Conservation (phyloP, 495 filamentous ascomycete species). For the Hypoxylon intermedium region DNA sequence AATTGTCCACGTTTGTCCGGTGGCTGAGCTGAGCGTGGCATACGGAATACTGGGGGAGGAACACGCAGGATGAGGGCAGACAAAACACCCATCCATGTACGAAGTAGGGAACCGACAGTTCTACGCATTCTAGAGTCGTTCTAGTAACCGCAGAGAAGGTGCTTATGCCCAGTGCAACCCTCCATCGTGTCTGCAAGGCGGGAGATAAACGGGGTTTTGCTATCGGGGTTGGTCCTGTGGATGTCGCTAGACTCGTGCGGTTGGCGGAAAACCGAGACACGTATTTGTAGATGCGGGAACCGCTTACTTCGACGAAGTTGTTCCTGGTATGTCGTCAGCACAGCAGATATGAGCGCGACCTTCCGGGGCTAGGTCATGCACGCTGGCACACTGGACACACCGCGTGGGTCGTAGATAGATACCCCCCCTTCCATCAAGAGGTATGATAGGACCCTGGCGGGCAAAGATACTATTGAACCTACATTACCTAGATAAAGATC, state of each 20-base stretch:
- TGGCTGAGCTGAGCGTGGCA: conserved; percentile 5
- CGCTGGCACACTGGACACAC: not conserved
- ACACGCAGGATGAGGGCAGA: not conserved
- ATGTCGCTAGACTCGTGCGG: conserved; percentile 11
- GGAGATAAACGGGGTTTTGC: conserved; percentile 31
- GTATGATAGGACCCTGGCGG: conserved; percentile 6
- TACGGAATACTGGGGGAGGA: conserved; percentile 6
- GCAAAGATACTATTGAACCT: too few species aligned
- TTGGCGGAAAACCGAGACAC: conserved; percentile 25
- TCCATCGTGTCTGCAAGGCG: conserved; percentile 25
- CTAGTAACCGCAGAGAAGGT: conserved; percentile 29
- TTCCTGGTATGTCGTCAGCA: conserved; percentile 24
- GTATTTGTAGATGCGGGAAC: conserved; percentile 22
- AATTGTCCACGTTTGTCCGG: conserved; percentile 15
- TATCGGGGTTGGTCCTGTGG: conserved; percentile 19
- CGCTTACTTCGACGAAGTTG: conserved; percentile 31
- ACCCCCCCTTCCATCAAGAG: not conserved
- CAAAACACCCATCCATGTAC: not conserved
- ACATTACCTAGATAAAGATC: too few species aligned
- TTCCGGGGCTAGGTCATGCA: conserved; percentile 22
- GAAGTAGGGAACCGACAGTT: not conserved
- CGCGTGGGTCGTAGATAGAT: conserved; percentile 11
- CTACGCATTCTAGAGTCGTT: conserved; percentile 1
- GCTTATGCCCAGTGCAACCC: conserved; percentile 26
- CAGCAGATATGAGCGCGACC: conserved; percentile 10